Evolutionary conservation across 345 rosid genomes (phyloP).

Genomic region (Eucalyptus tenuipes): DNA sequence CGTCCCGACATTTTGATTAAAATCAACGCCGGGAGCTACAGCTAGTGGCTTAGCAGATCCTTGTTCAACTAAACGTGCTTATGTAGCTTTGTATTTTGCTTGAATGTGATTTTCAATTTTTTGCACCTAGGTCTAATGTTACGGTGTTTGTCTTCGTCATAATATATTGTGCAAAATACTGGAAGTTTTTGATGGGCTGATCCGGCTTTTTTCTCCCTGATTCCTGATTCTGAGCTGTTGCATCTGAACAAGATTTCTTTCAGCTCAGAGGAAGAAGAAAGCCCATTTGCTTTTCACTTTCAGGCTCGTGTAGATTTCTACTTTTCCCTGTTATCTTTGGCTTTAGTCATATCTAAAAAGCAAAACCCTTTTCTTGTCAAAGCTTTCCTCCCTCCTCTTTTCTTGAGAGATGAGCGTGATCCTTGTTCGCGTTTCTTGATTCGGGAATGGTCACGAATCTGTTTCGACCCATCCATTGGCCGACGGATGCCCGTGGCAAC

Average conservation of each 20-base stretch:
- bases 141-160: background rate
- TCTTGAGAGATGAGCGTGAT: background rate
- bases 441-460: background rate
- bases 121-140: background rate
- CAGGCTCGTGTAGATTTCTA: background rate
- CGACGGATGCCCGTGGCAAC: background rate
- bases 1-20: constrained; percentile 48
- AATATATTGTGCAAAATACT: background rate
- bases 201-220: background rate
- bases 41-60: background rate
- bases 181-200: background rate
- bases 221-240: background rate
- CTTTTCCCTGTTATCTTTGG: background rate
- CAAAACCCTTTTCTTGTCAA: background rate
- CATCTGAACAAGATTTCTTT: background rate
- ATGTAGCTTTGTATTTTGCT: background rate
- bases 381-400: background rate
- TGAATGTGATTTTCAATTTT: background rate
- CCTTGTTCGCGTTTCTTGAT: background rate
- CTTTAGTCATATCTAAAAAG: background rate
- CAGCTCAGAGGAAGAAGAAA: background rate
- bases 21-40: background rate
- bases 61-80: background rate
- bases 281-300: background rate
- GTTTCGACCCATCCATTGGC: background rate